These are phyloP conservation scores for Coprinopsis strossmayeri DNA, from an alignment of 768 basidiomycete genomes.

Conservation along the genomic window DNA sequence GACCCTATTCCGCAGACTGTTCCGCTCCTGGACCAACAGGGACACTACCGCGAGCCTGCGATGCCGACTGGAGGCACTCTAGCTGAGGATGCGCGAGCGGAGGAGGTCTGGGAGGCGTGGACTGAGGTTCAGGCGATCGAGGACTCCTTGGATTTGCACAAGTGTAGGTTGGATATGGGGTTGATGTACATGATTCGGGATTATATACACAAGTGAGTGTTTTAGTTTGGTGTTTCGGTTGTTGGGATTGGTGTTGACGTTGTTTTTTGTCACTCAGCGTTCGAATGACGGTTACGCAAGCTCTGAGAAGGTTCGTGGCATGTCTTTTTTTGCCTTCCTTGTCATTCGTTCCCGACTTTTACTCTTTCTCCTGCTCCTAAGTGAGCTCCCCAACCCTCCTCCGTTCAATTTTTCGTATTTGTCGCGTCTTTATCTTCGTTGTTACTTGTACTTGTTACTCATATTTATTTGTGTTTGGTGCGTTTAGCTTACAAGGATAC, in stretches of 20 bases:
- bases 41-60: background rate
- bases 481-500: slow-evolving; percentile 40
- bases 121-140: slow-evolving; percentile 63
- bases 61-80: too few species aligned
- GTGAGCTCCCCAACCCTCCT: too few species aligned
- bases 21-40: background rate
- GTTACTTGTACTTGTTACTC: too few species aligned
- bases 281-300: slow-evolving; percentile 57
- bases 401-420: too few species aligned
- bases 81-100: slow-evolving; percentile 15
- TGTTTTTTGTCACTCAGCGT: slow-evolving; percentile 31
- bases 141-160: slow-evolving; percentile 59
- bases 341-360: slow-evolving; percentile 8
- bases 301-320: slow-evolving; percentile 50
- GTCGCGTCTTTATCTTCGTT: too few species aligned
- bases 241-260: slow-evolving; percentile 7
- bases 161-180: slow-evolving; percentile 63
- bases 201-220: slow-evolving; percentile 66
- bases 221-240: slow-evolving; percentile 7
- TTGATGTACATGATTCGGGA: slow-evolving; percentile 64
- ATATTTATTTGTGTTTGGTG: slow-evolving; percentile 5
- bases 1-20: slow-evolving; percentile 12
- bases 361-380: too few species aligned
- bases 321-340: slow-evolving; percentile 13
- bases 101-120: slow-evolving; percentile 55